Conservation (phyloP, 768 basidiomycete species). For the Rhizopogon vulgaris region DNA sequence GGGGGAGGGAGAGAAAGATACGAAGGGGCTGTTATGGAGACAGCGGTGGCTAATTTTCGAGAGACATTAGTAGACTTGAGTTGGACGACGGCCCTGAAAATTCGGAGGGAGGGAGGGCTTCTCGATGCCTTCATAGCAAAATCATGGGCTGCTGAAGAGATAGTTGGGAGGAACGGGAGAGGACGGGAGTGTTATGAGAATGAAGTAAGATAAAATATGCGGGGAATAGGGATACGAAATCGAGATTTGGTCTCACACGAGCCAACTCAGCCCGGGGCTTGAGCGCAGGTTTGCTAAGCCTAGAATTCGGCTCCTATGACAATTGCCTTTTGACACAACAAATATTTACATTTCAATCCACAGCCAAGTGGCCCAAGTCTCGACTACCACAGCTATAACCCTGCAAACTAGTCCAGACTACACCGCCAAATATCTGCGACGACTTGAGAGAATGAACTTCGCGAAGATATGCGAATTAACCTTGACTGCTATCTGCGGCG, state of each 20-base stretch:
- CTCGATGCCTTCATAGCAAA: slow-evolving; percentile 6
- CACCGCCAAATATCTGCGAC: too few relatives aligned
- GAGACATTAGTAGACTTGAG: not conserved
- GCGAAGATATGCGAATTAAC: not conserved
- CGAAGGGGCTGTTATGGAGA: slow-evolving; percentile 8
- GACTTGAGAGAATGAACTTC: not conserved
- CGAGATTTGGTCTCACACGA: slow-evolving; percentile 4
- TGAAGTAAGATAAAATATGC: slow-evolving; percentile 6
- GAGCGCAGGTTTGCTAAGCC: not conserved
- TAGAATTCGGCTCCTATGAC: too few relatives aligned
- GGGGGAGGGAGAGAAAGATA: slow-evolving; percentile 9
- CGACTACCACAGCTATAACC: too few relatives aligned
- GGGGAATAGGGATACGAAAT: slow-evolving; percentile 4
- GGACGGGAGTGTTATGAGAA: too few relatives aligned
- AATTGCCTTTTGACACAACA: too few relatives aligned
- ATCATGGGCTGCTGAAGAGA: not conserved
- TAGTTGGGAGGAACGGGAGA: not conserved
- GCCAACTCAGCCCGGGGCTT: too few relatives aligned
- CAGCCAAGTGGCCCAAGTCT: too few relatives aligned
- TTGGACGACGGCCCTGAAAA: slow-evolving; percentile 2
- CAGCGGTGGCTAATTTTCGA: slow-evolving; percentile 6
- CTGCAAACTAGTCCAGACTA: too few relatives aligned
- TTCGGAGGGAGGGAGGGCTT: not conserved
- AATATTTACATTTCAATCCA: too few relatives aligned
- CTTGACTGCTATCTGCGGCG: not conserved